phyloP scores from a whole-genome alignment of 768 basidiomycete genomes.

The Neoboletus magnificus region DNA sequence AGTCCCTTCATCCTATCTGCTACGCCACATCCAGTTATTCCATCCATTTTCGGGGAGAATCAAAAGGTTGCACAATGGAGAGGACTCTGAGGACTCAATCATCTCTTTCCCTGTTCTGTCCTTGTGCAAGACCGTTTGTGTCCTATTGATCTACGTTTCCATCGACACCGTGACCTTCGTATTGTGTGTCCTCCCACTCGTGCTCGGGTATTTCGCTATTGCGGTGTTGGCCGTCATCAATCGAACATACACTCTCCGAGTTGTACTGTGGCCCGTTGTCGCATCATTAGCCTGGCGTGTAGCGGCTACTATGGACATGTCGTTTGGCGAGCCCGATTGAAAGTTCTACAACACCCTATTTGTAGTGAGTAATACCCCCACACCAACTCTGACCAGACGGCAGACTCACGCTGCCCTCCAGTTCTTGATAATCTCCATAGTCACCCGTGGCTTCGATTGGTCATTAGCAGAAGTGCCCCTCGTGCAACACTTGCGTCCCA shows the following conservation, averaged over 20 bases:
- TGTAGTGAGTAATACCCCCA: constrained; percentile 2
- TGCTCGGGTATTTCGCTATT: constrained; percentile 45
- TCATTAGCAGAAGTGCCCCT: constrained; percentile 4
- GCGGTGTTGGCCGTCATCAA: constrained; percentile 49
- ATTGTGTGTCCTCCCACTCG: constrained; percentile 38
- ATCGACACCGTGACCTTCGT: constrained; percentile 33
- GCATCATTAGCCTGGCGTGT: constrained; percentile 42
- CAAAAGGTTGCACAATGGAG: neutral
- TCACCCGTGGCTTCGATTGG: constrained; percentile 18
- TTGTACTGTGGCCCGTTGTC: constrained; percentile 46
- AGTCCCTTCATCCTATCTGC: neutral
- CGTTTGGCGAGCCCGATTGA: neutral
- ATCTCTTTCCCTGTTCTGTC: neutral
- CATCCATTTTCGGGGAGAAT: neutral
- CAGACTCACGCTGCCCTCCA: neutral
- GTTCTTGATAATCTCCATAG: constrained; percentile 13
- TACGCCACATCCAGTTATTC: neutral
- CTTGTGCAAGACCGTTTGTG: neutral
- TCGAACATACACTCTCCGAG: constrained; percentile 40
- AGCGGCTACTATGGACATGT: constrained; percentile 15
- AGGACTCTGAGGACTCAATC: neutral
- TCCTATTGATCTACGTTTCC: neutral
- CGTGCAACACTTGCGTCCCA: neutral
- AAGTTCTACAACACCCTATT: constrained; percentile 1
- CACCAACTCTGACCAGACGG: neutral